A percentile compares a stretch with the other conserved stretches of the same genome.
Evolutionary conservation across 2,329 filamentous ascomycete genomes (phyloP).

Genomic region (Botryotinia calthae): DNA sequence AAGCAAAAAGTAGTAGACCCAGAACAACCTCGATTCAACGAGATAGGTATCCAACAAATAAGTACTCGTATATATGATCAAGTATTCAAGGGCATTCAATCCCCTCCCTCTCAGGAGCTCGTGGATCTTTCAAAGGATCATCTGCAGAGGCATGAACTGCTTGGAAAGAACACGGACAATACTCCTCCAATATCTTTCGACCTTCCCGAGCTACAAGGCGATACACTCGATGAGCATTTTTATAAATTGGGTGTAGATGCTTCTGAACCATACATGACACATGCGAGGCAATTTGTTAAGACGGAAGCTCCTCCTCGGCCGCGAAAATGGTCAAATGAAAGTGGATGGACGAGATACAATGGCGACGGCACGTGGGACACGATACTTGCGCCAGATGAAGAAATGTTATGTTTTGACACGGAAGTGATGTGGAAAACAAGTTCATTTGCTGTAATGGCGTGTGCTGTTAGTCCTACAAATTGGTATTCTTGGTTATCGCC

Average conservation of each 20-base stretch:
- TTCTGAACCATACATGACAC: slow-evolving; percentile 76
- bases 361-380: slow-evolving; percentile 68
- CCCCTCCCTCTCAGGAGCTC: slow-evolving; percentile 65
- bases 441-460: slow-evolving; percentile 94
- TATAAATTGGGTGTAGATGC: slow-evolving; percentile 81
- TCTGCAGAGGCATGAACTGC: slow-evolving; percentile 76
- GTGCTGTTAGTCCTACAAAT: slow-evolving; percentile 79
- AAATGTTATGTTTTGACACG: slow-evolving; percentile 87
- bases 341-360: slow-evolving; percentile 94
- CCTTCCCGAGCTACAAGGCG: slow-evolving; percentile 74
- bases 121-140: slow-evolving; percentile 80
- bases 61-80: slow-evolving; percentile 80
- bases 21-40: slow-evolving; percentile 75
- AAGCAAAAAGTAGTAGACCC: slow-evolving; percentile 34
- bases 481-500: slow-evolving; percentile 99
- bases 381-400: slow-evolving; percentile 74
- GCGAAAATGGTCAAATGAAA: slow-evolving; percentile 70
- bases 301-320: slow-evolving; percentile 58
- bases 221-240: slow-evolving; percentile 90
- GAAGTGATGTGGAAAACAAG: slow-evolving; percentile 96
- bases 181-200: slow-evolving; percentile 78
- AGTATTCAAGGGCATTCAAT: slow-evolving; percentile 64
- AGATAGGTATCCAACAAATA: slow-evolving; percentile 91
- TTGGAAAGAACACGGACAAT: slow-evolving; percentile 85
- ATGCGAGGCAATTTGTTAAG: slow-evolving; percentile 71